These are phyloP conservation scores for Xylaria sp. DNA, from an alignment of 2,329 filamentous ascomycete species.

Conservation along the genomic window DNA sequence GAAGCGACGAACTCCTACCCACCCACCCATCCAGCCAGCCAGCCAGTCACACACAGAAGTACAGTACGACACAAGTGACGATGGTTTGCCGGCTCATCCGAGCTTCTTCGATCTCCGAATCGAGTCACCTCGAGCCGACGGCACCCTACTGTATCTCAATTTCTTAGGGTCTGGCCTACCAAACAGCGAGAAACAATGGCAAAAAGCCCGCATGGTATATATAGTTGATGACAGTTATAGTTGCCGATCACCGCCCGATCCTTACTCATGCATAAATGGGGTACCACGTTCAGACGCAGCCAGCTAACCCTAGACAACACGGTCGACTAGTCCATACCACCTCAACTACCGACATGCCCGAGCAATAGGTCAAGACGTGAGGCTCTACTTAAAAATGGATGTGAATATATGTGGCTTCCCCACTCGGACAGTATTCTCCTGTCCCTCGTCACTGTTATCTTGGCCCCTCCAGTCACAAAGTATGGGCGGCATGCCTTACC, in stretches of 20 bases:
- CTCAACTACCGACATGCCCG: conserved; percentile 25
- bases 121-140: neutral
- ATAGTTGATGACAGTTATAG: conserved; percentile 6
- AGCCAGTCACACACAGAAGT: too few relatives aligned
- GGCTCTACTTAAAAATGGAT: conserved; percentile 25
- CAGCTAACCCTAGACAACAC: neutral
- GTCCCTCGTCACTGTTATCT: neutral
- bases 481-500: too few relatives aligned
- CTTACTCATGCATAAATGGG: conserved; percentile 11
- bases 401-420: conserved; percentile 8
- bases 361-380: conserved; percentile 6
- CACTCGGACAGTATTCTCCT: conserved; percentile 9
- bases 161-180: too few relatives aligned
- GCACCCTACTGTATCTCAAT: neutral
- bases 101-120: neutral
- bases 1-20: neutral
- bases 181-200: neutral
- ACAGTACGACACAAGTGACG: neutral
- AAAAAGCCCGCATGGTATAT: neutral
- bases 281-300: conserved; percentile 8
- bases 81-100: neutral
- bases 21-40: too few relatives aligned
- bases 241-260: conserved; percentile 7
- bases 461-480: neutral
- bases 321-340: neutral